A percentile compares a stretch with the other conserved stretches of the same genome.
These are phyloP conservation scores for Metarhizium rileyi DNA, from an alignment of 2,329 filamentous ascomycete species.

Conservation along the genomic window DNA sequence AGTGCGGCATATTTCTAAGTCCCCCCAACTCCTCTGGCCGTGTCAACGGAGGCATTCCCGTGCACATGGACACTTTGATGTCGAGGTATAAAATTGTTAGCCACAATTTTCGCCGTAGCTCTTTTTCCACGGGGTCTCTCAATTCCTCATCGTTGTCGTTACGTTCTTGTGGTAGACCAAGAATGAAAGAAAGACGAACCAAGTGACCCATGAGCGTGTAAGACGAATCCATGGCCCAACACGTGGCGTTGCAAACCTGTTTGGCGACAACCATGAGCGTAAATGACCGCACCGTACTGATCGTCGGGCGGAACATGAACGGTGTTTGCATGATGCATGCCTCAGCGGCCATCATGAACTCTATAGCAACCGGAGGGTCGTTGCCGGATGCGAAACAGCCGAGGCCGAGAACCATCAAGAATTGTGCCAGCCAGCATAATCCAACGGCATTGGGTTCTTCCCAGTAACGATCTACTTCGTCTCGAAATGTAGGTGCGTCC, in stretches of 20 bases:
- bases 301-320: constrained; percentile 26
- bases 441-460: constrained; percentile 18
- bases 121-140: constrained; percentile 16
- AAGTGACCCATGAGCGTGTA: constrained; percentile 25
- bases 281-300: constrained; percentile 21
- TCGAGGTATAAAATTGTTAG: constrained; percentile 27
- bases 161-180: constrained; percentile 23
- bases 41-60: constrained; percentile 25
- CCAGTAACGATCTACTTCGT: constrained; percentile 24
- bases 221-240: constrained; percentile 26
- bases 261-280: constrained; percentile 26
- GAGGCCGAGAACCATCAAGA: constrained; percentile 26
- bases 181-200: constrained; percentile 24
- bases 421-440: constrained; percentile 23
- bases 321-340: constrained; percentile 28
- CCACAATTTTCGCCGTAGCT: constrained; percentile 22
- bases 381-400: constrained; percentile 22
- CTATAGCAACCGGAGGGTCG: constrained; percentile 21
- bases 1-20: constrained; percentile 16
- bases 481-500: constrained; percentile 19
- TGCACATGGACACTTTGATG: constrained; percentile 24
- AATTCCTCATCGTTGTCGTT: constrained; percentile 15
- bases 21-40: constrained; percentile 21
- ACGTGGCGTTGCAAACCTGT: constrained; percentile 26
- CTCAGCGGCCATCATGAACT: constrained; percentile 27